Percentiles rank a stretch among this genome's conserved stretches.
These are phyloP conservation scores for Fusarium aywerte DNA, from an alignment of 2,329 filamentous ascomycete species.

Conservation along the genomic window DNA sequence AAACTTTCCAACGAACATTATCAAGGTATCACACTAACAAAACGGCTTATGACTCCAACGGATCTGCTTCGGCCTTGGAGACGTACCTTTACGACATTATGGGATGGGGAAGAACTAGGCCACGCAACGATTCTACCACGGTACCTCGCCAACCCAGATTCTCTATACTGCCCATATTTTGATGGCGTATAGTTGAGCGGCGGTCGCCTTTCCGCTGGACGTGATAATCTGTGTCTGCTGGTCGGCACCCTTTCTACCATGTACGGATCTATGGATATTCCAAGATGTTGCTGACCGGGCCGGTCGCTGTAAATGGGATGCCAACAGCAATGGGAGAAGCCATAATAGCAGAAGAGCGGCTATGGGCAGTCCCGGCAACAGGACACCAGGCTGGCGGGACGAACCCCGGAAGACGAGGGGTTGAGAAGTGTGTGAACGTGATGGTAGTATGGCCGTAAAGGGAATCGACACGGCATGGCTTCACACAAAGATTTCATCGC, in stretches of 20 bases:
- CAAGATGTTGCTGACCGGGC: slow-evolving; percentile 37
- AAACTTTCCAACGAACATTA: slow-evolving; percentile 22
- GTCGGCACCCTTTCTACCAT: slow-evolving; percentile 35
- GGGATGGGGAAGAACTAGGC: slow-evolving; percentile 3
- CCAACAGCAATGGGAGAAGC: slow-evolving; percentile 22
- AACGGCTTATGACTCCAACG: slow-evolving; percentile 36
- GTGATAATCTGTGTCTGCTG: background rate
- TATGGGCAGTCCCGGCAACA: slow-evolving; percentile 19
- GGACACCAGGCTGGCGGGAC: slow-evolving; percentile 13
- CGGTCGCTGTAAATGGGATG: slow-evolving; percentile 32
- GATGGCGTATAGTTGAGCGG: slow-evolving; percentile 10
- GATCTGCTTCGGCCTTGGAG: slow-evolving; percentile 37
- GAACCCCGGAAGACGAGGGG: slow-evolving; percentile 18
- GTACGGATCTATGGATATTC: slow-evolving; percentile 38
- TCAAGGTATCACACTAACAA: slow-evolving; percentile 24
- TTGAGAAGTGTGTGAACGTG: slow-evolving; percentile 9
- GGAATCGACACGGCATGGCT: slow-evolving; percentile 22
- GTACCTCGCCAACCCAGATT: slow-evolving; percentile 27
- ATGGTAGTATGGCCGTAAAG: slow-evolving; percentile 18
- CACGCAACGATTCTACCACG: slow-evolving; percentile 21
- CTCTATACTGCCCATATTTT: slow-evolving; percentile 8
- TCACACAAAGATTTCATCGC: slow-evolving; percentile 33
- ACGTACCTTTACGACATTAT: slow-evolving; percentile 20
- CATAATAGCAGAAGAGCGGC: slow-evolving; percentile 22
- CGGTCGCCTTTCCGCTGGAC: slow-evolving; percentile 6